Evolutionary conservation across 2,329 filamentous ascomycete genomes (phyloP), one percentile per base, ranked within the genome.

Genomic region (Cercospora sp.): DNA sequence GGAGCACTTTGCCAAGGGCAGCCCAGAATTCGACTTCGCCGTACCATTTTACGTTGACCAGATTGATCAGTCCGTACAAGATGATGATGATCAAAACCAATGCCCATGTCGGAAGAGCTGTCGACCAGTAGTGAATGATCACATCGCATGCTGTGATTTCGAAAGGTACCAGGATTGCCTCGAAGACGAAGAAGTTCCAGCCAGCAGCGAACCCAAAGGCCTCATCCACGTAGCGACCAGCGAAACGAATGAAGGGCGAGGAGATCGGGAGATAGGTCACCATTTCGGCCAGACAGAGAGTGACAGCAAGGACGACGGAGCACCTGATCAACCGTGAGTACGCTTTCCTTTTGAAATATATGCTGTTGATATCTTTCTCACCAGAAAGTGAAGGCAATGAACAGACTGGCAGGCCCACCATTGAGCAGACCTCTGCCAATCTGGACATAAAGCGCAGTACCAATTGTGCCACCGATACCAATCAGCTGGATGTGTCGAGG

Each of bases 161-260:
- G 60, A 76, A 76, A 1, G 75, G 75, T 1, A 76, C 73, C 62
- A 76, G 66, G 7, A 73, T 70, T 3, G 74, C 74, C 45, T 75
- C 71, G 58, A 75, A 75, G 16, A 76, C 68, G 67, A 76, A 76
- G 69, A 76, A 76, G 62, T 76, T 76, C 70, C 72, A 76, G 5
- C 73, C 73, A 36, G 72, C 73, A 31, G 74, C 74, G 18, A 73
- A 89, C 79, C 70, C 83, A 67, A 93, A 90, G 2, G 90, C 89
- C 71, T 92, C 89, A 72, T 93, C 90, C 31, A 93, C 90, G 72
- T 88, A 93, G 58, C 89, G 86, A 13, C 90, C 90, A 3, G 91
- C 91, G 74, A 93, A 92, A 28, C 89, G 88, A 75, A 93, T 91
- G 77, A 94, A 93, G 0, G 90, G 90, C 48, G 90, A 92, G 0